These are phyloP conservation scores for Globisporangium acanthophoron DNA, from an alignment of 352 stramenopile genomes.

Conservation along the genomic window DNA sequence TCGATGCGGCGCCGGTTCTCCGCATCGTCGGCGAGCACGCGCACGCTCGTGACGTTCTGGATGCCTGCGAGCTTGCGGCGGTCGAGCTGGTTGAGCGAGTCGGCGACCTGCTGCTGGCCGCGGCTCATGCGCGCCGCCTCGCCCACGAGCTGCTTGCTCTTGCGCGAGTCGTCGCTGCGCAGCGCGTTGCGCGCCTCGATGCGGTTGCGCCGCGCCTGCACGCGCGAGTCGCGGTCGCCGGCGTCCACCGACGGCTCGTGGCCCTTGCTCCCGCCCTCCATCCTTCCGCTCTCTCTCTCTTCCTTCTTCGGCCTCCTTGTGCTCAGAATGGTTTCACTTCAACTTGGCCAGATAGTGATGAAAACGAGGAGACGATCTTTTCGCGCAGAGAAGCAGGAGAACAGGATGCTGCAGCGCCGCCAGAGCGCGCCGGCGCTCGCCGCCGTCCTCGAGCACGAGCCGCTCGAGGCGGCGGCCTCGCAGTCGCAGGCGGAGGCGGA, in stretches of 20 bases:
- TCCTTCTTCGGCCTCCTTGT: too few species aligned
- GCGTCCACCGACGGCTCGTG: conserved; percentile 28
- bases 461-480: background rate
- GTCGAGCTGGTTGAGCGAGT: conserved; percentile 75
- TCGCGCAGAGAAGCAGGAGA: background rate
- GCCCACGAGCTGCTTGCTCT: conserved; percentile 56
- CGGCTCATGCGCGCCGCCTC: conserved; percentile 67
- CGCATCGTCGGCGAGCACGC: conserved; percentile 84
- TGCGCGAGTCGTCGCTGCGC: conserved; percentile 73
- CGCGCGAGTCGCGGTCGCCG: conserved; percentile 55
- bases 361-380: too few species aligned
- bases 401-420: conserved; percentile 6
- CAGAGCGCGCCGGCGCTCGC: conserved; percentile 15
- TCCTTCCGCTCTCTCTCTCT: background rate
- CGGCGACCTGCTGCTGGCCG: conserved; percentile 68
- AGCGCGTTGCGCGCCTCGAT: conserved; percentile 76
- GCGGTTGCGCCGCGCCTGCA: conserved; percentile 57
- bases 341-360: background rate
- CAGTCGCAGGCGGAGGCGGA: background rate
- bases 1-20: conserved; percentile 88
- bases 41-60: conserved; percentile 88
- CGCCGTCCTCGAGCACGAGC: conserved; percentile 8
- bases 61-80: conserved; percentile 74
- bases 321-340: background rate
- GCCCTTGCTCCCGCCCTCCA: conserved; percentile 26